phyloP scores from a whole-genome alignment of 23 red algal genomes.

The Gracilariopsis chorda region DNA sequence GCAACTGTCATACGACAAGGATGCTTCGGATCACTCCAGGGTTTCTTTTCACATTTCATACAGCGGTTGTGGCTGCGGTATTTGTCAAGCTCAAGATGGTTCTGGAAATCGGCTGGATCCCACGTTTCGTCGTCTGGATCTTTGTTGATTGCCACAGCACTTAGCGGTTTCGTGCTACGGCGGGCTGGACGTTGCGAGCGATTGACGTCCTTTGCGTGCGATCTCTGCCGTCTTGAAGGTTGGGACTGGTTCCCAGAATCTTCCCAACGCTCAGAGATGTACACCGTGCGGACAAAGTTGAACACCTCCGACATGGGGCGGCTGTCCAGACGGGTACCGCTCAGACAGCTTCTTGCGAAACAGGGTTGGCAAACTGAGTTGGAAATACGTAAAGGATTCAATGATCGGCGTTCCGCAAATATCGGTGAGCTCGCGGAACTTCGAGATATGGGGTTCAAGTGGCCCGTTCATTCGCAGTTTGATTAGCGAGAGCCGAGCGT shows the following conservation, averaged over 20 bases:
- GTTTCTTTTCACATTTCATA: background rate
- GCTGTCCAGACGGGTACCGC: background rate
- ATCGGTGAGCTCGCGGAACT: background rate
- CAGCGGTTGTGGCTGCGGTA: background rate
- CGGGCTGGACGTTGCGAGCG: too few species aligned
- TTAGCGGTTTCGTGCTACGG: too few species aligned
- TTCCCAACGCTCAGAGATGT: background rate
- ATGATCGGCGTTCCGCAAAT: background rate
- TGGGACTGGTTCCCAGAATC: background rate
- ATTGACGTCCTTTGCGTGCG: too few species aligned
- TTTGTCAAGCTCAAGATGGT: background rate
- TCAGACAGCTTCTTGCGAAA: background rate
- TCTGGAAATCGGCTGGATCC: background rate
- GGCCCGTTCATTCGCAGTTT: background rate
- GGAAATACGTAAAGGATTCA: background rate
- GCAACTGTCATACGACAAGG: background rate
- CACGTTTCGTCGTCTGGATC: background rate
- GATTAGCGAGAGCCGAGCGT: background rate
- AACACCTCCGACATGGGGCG: background rate
- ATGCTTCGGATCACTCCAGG: background rate
- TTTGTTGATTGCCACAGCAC: too few species aligned
- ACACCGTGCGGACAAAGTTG: background rate
- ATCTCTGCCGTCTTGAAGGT: too few species aligned
- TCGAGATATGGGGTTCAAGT: background rate
- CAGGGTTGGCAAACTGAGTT: background rate